Evolutionary conservation across 306 rosid genomes (phyloP), one percentile per base, ranked within the genome.

Genomic region (Glycine tomentella): DNA sequence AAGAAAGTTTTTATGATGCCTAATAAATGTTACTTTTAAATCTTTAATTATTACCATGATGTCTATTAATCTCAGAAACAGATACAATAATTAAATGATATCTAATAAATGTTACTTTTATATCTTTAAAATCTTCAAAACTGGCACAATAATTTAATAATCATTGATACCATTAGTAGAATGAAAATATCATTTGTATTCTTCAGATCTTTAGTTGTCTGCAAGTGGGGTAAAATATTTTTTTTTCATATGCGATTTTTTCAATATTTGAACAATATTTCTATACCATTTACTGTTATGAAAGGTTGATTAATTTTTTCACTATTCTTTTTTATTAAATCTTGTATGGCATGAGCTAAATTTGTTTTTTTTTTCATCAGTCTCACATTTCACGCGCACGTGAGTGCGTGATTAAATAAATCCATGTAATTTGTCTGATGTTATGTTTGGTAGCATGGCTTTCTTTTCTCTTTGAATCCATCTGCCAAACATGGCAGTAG

Each of bases 1-100:
- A 71, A 57, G 73, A 72, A 73, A 73, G 66, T 66, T 78, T 66
- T 36, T 56, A 73, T 72, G 72, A 63, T 38, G 15, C 58, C 33
- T 66, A 79, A 40, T 74, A 58, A 74, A 75, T 80, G 78, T 51
- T 59, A 44, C 78, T 73, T 73, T 74, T 9, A 66, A 73, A 46
- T 49, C 63, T 17, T 69, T 56, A 36, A 42, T 73, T 48, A 44
- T 8, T 78, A 40, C 69, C 15, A 78, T 36, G 71, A 16, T 59
- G 17, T 10, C 15, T 66, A 44, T 56, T 34, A 34, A 38, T 31
- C 59, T 61, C 57, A 52, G 75, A 61, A 61, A 63, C 36, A 64
- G 75, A 14, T 44, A 13, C 40, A 15, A 44, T 77, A 74, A 63
- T 51, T 71, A 44, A 71, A 33, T 38, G 25, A 40, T 49, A 25